Conservation (phyloP, 2,329 filamentous ascomycete species). For the Aspergillus tanneri region DNA sequence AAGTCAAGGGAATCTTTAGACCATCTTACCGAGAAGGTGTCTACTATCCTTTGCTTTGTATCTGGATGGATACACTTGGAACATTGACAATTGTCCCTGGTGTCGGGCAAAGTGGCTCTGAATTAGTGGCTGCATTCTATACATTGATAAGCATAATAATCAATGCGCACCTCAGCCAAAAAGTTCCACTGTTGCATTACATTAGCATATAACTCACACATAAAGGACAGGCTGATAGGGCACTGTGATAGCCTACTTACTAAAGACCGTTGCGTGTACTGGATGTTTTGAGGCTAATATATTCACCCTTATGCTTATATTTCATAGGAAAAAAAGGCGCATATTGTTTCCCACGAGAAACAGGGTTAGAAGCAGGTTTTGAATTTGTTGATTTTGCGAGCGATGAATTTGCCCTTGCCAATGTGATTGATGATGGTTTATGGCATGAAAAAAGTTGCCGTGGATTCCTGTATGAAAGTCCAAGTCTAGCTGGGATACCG, state of each 20-base stretch:
- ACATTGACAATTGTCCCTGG: slow-evolving; percentile 72
- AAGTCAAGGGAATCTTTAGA: neutral
- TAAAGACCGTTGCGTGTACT: neutral
- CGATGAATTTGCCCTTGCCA: slow-evolving; percentile 7
- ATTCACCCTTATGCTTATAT: neutral
- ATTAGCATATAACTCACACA: slow-evolving; percentile 5
- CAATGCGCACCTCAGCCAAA: slow-evolving; percentile 21
- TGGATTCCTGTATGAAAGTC: neutral
- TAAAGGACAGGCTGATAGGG: neutral
- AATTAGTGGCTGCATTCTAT: neutral
- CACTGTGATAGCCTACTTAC: neutral
- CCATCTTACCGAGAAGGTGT: slow-evolving; percentile 62
- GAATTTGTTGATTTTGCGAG: neutral
- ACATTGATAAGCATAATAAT: neutral
- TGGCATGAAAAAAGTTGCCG: neutral
- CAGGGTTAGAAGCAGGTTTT: too few species aligned
- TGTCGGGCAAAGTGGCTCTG: neutral
- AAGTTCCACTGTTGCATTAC: slow-evolving; percentile 11
- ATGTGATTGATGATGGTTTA: neutral
- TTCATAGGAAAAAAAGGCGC: too few species aligned
- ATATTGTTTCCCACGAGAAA: too few species aligned
- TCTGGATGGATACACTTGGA: slow-evolving; percentile 64
- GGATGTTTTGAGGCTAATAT: neutral
- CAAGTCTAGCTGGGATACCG: slow-evolving; percentile 4
- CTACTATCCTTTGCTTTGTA: slow-evolving; percentile 67